Conservation (phyloP, 768 basidiomycete species). For the Austroboletus eburneus region DNA sequence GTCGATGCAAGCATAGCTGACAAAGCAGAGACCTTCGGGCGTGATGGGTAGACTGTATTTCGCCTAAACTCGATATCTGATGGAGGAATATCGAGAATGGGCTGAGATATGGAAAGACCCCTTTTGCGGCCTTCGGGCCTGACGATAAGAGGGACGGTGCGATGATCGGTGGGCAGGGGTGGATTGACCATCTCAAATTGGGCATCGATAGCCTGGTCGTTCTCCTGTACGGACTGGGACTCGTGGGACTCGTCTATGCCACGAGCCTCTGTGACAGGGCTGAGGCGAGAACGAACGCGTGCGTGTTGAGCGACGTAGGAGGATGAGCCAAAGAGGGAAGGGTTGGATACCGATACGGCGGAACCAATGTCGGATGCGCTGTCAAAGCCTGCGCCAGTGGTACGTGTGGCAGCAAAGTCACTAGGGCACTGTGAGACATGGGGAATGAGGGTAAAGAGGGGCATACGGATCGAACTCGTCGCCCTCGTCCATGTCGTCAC, state of each 20-base stretch:
- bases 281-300: constrained; percentile 47
- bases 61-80: constrained; percentile 46
- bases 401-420: constrained; percentile 63
- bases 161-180: constrained; percentile 22
- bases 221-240: constrained; percentile 17
- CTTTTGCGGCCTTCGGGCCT: constrained; percentile 28
- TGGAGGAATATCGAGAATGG: constrained; percentile 11
- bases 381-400: constrained; percentile 47
- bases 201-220: constrained; percentile 33
- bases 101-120: constrained; percentile 27
- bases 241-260: constrained; percentile 28
- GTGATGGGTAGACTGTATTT: constrained; percentile 41
- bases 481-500: constrained; percentile 54
- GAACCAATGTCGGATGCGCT: constrained; percentile 64
- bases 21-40: constrained; percentile 56
- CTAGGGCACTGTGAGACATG: constrained; percentile 32
- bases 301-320: constrained; percentile 35
- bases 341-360: constrained; percentile 48
- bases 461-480: constrained; percentile 82
- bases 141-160: constrained; percentile 15
- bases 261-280: constrained; percentile 59
- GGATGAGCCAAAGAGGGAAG: constrained; percentile 50
- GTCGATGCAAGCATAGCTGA: constrained; percentile 71
- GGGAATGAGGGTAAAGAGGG: constrained; percentile 1
- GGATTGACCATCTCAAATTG: constrained; percentile 58